Evolutionary conservation across 2,329 filamentous ascomycete genomes (phyloP).

Genomic region (Claviceps pazoutovae): DNA sequence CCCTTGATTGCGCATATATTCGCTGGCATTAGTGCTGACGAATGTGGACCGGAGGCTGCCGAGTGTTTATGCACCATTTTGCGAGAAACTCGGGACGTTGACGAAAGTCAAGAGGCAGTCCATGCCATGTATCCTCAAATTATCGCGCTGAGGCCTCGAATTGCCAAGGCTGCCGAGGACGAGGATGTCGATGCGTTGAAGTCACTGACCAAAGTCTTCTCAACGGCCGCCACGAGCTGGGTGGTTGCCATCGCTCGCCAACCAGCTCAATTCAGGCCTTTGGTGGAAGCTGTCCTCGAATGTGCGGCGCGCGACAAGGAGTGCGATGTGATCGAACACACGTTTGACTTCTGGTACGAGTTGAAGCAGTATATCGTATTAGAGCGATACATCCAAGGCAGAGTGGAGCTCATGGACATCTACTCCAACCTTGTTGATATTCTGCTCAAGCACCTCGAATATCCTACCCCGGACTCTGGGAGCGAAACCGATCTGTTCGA

Average conservation of each 20-base stretch:
- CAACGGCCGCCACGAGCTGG: conserved; percentile 90
- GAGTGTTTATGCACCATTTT: conserved; percentile 90
- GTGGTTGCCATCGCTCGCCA: conserved; percentile 80
- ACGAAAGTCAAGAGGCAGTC: conserved; percentile 75
- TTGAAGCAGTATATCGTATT: conserved; percentile 91
- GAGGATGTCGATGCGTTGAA: conserved; percentile 81
- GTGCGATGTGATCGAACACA: conserved; percentile 80
- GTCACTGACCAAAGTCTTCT: conserved; percentile 76
- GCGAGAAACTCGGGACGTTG: conserved; percentile 82
- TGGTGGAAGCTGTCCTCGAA: conserved; percentile 87
- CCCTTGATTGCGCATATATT: conserved; percentile 72
- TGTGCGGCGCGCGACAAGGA: conserved; percentile 79
- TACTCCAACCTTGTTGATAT: conserved; percentile 87
- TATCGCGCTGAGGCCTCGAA: conserved; percentile 61
- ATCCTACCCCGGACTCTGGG: conserved; percentile 59
- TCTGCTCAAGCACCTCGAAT: conserved; percentile 81
- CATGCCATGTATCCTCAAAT: conserved; percentile 71
- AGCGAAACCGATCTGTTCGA: conserved; percentile 80
- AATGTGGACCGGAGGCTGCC: conserved; percentile 73
- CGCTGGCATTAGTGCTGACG: conserved; percentile 58
- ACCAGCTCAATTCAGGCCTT: conserved; percentile 62
- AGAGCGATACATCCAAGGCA: conserved; percentile 75
- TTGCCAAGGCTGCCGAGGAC: conserved; percentile 58
- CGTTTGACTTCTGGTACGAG: conserved; percentile 97
- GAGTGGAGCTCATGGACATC: conserved; percentile 62